These are phyloP conservation scores for Dinochytrium kinnereticum DNA, from an alignment of 371 early-diverging fungal genomes.

Conservation along the genomic window DNA sequence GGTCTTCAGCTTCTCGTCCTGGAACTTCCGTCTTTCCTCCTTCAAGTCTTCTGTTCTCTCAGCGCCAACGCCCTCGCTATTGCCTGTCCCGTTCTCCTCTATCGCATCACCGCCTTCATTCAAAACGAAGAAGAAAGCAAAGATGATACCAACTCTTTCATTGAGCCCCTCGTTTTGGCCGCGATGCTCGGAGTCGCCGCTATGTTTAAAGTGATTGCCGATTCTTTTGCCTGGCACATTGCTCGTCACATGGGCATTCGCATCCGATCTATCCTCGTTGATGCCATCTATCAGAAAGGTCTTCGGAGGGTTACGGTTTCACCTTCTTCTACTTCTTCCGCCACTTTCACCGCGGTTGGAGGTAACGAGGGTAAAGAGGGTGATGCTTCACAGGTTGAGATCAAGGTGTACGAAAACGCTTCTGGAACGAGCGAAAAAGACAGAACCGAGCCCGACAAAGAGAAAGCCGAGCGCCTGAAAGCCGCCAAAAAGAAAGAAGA, in stretches of 20 bases:
- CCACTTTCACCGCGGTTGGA: too few species aligned
- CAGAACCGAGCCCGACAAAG: neutral
- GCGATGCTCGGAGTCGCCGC: constrained; percentile 27
- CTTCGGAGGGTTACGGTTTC: constrained; percentile 31
- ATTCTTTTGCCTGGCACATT: constrained; percentile 51
- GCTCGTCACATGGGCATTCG: constrained; percentile 42
- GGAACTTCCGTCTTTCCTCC: neutral
- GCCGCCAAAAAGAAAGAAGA: neutral
- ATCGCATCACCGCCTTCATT: constrained; percentile 43
- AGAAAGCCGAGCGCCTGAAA: too few species aligned
- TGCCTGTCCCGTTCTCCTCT: constrained; percentile 47
- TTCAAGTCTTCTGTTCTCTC: constrained; percentile 1
- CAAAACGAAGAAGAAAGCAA: constrained; percentile 16
- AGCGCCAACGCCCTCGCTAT: constrained; percentile 24
- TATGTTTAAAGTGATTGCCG: constrained; percentile 25
- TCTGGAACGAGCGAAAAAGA: neutral
- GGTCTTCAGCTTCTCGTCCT: neutral
- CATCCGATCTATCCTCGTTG: constrained; percentile 43
- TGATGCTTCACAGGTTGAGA: neutral
- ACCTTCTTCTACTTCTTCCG: neutral
- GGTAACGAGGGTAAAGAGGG: too few species aligned
- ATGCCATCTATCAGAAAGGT: constrained; percentile 43
- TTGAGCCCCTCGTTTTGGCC: constrained; percentile 48
- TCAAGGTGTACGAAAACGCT: neutral
- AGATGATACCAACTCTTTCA: neutral